These are phyloP conservation scores for Phycomyces blakesleeanus DNA, from an alignment of 192 early-diverging fungal genomes.

Conservation along the genomic window DNA sequence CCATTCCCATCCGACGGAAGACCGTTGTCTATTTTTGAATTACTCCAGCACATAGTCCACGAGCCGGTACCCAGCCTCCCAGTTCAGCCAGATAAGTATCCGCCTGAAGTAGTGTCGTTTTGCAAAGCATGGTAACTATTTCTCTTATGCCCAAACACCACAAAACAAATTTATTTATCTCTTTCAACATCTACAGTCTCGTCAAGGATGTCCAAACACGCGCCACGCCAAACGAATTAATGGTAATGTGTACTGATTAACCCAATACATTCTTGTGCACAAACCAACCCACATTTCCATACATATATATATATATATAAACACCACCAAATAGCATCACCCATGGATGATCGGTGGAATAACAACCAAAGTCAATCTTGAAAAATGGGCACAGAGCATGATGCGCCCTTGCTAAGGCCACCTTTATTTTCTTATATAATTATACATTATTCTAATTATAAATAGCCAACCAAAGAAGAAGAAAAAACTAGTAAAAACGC, in stretches of 20 bases:
- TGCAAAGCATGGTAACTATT: conserved; percentile 18
- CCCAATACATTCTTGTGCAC: no score
- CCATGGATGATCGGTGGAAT: conserved; percentile 48
- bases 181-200: conserved; percentile 34
- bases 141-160: no score
- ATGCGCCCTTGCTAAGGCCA: not conserved
- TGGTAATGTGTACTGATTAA: conserved; percentile 35
- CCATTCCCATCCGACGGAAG: conserved; percentile 59
- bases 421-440: no score
- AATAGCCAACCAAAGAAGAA: no score
- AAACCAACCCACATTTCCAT: no score
- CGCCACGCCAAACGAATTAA: conserved; percentile 62
- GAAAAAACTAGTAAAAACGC: no score
- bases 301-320: no score
- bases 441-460: no score
- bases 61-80: conserved; percentile 69
- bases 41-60: conserved; percentile 89
- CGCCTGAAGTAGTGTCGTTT: conserved; percentile 9
- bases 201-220: conserved; percentile 53
- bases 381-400: conserved; percentile 47
- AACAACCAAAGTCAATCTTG: conserved; percentile 59
- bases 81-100: conserved; percentile 10
- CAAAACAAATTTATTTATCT: no score
- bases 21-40: conserved; percentile 71
- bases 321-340: conserved; percentile 41